Evolutionary conservation across 768 basidiomycete genomes (phyloP).

Genomic region (Leccinum variicolor): DNA sequence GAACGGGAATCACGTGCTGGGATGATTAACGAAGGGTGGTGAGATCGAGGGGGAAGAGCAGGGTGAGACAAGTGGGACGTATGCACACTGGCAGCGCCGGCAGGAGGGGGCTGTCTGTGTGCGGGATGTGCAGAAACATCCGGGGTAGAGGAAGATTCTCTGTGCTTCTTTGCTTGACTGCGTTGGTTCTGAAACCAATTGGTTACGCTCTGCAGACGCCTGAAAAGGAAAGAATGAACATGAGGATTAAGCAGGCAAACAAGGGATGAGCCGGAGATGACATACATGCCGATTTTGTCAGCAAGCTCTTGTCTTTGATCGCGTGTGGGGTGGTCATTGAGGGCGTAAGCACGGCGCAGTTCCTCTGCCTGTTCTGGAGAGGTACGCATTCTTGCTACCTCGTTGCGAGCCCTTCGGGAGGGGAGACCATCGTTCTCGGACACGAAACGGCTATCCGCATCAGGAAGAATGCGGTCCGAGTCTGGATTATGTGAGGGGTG

Average conservation of each 20-base stretch:
- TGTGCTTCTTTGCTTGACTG: slow-evolving; percentile 69
- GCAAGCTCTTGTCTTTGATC: slow-evolving; percentile 67
- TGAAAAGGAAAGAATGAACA: slow-evolving; percentile 29
- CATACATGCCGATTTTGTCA: slow-evolving; percentile 73
- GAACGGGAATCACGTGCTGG: slow-evolving; percentile 20
- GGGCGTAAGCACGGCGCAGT: slow-evolving; percentile 60
- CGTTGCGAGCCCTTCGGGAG: slow-evolving; percentile 29
- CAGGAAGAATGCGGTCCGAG: slow-evolving; percentile 47
- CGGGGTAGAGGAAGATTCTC: slow-evolving; percentile 37
- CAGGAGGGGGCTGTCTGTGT: slow-evolving; percentile 16
- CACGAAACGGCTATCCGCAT: slow-evolving; percentile 48
- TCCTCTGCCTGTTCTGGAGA: slow-evolving; percentile 64
- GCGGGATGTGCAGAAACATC: slow-evolving; percentile 8
- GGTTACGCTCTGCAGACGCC: slow-evolving; percentile 76
- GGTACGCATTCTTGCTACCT: slow-evolving; percentile 52
- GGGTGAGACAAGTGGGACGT: slow-evolving; percentile 13
- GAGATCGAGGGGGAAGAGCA: slow-evolving; percentile 26
- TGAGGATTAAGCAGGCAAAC: slow-evolving; percentile 24
- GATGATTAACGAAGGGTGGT: slow-evolving; percentile 28
- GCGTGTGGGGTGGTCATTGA: slow-evolving; percentile 62
- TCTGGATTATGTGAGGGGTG: slow-evolving; percentile 36
- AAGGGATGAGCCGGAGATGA: slow-evolving; percentile 19
- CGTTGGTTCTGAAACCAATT: slow-evolving; percentile 91
- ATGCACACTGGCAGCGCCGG: slow-evolving; percentile 1
- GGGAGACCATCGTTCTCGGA: slow-evolving; percentile 46